Evolutionary conservation across 176 grass and related monocot genomes (phyloP).

Genomic region (Carex parvula): DNA sequence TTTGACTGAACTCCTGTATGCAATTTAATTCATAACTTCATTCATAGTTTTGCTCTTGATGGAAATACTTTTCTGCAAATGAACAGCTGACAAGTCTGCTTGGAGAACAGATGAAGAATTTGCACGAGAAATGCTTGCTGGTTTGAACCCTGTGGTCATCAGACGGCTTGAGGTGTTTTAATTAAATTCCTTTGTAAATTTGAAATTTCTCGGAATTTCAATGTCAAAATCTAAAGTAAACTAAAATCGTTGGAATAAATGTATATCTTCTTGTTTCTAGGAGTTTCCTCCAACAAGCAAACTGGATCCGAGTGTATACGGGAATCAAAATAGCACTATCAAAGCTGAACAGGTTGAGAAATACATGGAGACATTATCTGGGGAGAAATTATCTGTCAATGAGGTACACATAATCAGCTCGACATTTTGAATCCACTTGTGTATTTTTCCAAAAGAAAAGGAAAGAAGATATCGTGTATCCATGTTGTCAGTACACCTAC

Average conservation of each 20-base stretch:
- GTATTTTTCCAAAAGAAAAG: background rate
- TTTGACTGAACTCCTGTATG: background rate
- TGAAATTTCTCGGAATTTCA: background rate
- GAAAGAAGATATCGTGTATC: background rate
- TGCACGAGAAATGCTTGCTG: constrained; percentile 76
- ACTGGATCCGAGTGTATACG: constrained; percentile 61
- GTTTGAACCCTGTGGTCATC: constrained; percentile 75
- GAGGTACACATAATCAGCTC: constrained; percentile 19
- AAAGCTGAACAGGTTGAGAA: constrained; percentile 55
- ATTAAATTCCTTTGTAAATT: background rate
- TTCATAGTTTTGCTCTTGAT: background rate
- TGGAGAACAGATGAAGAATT: constrained; percentile 93
- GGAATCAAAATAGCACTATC: constrained; percentile 77
- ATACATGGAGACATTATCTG: constrained; percentile 47
- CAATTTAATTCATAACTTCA: background rate
- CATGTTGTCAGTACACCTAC: background rate
- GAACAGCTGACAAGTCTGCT: constrained; percentile 38
- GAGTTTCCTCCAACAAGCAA: constrained; percentile 72
- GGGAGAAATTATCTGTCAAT: constrained; percentile 22
- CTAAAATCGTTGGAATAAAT: background rate
- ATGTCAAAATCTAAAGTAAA: background rate
- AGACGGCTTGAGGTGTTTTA: constrained; percentile 42
- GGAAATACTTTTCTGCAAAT: background rate
- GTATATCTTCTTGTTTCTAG: constrained; percentile 18
- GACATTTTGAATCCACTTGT: background rate